Base-by-base conservation (phyloP, 1,284 basidiomycete genomes). In the Irpex lacteus region DNA sequence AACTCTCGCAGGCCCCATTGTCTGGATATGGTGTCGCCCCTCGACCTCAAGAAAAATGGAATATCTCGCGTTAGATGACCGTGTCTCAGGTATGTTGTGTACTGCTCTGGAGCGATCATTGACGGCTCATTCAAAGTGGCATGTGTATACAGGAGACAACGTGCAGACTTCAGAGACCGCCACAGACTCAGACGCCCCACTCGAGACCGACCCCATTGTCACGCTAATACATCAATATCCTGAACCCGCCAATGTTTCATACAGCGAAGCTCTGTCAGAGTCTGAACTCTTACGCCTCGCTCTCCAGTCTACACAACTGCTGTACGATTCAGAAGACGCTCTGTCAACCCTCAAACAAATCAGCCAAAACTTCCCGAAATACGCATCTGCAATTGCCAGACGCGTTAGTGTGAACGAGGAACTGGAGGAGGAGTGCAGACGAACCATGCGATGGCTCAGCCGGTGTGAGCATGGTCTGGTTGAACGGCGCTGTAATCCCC, bases 1-100 rank as follows among this genome's bases (percentile, higher is more conserved):
- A 3, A 74, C 5, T 65, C 63, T 44, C 70, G 19, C 74, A 76
- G 11, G 83, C 76, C 63, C 84, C 85, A 66, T 78, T 98, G 4
- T 87, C 91, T 5, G 96, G 97, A 5, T 99, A 95, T 70, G 96
- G 96, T 3, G 95, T 96, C 5, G 84, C 92, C 34, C 34, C 82
- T 99, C 62, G 95, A 98, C 70, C 78, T 99, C 70, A 99, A 99
- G 81, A 98, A 97, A 97, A 78, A 98, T 89, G 80, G 97, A 99
- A 74, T 99, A 99, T 73, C 85, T 98, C 13, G 95, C 93, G 2
- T 81, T 98, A 2, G 96, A 98, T 73, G 96, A 98, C 74, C 81
- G 96, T 58, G 73, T 81, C 18, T 70, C 70, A 61, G 64, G 71
- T 65, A 60, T 40, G 65, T 34, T 58, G 19, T 50, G 26, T 32